Base-by-base conservation (phyloP, 305 asterid genomes). In the Rubia peregrina region DNA sequence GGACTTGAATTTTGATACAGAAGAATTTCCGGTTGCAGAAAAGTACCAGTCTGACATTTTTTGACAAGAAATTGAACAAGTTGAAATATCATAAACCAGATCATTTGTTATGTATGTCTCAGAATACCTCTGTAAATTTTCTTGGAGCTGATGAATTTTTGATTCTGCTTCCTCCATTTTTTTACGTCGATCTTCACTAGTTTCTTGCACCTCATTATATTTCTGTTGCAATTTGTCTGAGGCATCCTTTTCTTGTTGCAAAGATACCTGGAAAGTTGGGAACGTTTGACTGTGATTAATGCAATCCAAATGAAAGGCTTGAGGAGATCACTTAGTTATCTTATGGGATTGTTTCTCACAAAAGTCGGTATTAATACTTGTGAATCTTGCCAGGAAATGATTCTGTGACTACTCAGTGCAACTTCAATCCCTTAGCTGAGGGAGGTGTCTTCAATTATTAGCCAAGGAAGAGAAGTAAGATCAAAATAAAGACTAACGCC, bases 151-250 rank as follows among this genome's bases (percentile, higher is more conserved):
- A 75, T 83, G 85, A 75, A 73, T 82, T 76, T 64, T 86, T 78
- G 84, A 82, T 75, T 89, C 97, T 59, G 96, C 74, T 83, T 91
- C 99, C 82, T 88, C 96, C 80, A 91, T 69, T 78, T 86, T 89
- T 78, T 70, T 80, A 72, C 64, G 86, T 71, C 89, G 82, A 75
- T 86, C 95, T 80, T 88, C 96, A 77, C 77, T 77, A 72, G 70
- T 73, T 66, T 81, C 89, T 74, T 78, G 88, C 75, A 79, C 85
- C 80, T 85, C 86, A 6, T 76, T 83, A 84, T 83, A 87, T 70
- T 89, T 84, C 80, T 79, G 83, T 75, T 71, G 81, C 86, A 92
- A 73, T 53, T 85, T 95, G 44, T 79, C 81, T 66, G 78, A 81
- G 69, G 72, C 73, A 79, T 87, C 84, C 79, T 82, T 80, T 80